These are phyloP conservation scores for Cyclostephanos tholiformis DNA, from an alignment of 108 stramenopile species.

Conservation along the genomic window DNA sequence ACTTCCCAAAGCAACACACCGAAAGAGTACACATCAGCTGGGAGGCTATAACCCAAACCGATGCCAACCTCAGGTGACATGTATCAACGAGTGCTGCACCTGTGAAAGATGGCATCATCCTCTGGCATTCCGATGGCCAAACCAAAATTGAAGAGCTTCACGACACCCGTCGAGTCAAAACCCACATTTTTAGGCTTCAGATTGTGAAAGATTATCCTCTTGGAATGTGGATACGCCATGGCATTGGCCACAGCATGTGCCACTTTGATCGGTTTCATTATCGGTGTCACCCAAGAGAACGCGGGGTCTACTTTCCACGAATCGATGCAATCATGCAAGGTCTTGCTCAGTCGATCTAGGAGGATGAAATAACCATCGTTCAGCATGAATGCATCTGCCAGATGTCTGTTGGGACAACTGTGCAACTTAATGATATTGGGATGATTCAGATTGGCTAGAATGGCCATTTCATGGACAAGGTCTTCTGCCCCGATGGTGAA, in stretches of 20 bases:
- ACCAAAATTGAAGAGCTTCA: conserved; percentile 69
- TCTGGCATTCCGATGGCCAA: conserved; percentile 42
- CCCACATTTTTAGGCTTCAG: conserved; percentile 71
- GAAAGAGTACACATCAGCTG: conserved; percentile 63
- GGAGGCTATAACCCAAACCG: conserved; percentile 33
- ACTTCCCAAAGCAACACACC: conserved; percentile 62
- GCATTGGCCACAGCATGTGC: conserved; percentile 51
- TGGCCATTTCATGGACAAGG: conserved; percentile 33
- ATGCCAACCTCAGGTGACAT: conserved; percentile 46
- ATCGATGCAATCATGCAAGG: conserved; percentile 66
- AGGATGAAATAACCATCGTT: conserved; percentile 73
- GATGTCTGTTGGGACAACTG: conserved; percentile 7
- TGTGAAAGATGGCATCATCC: conserved; percentile 15
- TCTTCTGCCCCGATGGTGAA: conserved; percentile 40
- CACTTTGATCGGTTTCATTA: conserved; percentile 12
- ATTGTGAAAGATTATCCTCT: conserved; percentile 71
- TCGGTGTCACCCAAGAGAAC: neutral
- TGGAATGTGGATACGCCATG: conserved; percentile 59
- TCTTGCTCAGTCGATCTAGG: conserved; percentile 72
- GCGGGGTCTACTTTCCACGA: conserved; percentile 47
- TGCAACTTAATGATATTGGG: conserved; percentile 36
- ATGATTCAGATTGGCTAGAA: conserved; percentile 29
- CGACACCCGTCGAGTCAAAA: conserved; percentile 2
- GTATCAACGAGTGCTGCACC: conserved; percentile 54
- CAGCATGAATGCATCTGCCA: conserved; percentile 3